Evolutionary conservation across 495 filamentous ascomycete genomes (phyloP).

Genomic region (Penicillium robsamsonii): DNA sequence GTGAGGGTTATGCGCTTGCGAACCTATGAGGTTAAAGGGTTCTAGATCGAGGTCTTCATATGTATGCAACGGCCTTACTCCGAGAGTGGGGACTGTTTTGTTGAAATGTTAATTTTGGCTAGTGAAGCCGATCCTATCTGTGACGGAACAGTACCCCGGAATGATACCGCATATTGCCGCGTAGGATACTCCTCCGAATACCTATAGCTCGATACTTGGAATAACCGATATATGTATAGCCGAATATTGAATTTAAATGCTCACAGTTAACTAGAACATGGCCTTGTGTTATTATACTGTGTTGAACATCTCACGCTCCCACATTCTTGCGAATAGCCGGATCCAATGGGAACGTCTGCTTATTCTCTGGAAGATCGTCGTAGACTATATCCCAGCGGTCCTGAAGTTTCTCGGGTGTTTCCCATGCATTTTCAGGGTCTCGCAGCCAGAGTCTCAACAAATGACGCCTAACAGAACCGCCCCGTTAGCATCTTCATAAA

Average conservation of each 20-base stretch:
- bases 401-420: conserved; percentile 46
- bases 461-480: conserved; percentile 46
- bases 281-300: neutral
- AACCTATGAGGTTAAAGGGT: neutral
- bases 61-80: too few species aligned
- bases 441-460: conserved; percentile 58
- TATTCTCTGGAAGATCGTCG: conserved; percentile 47
- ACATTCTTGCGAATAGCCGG: conserved; percentile 45
- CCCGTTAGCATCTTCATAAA: conserved; percentile 2
- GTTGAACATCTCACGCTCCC: conserved; percentile 13
- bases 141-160: conserved; percentile 5
- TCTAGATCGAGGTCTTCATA: neutral
- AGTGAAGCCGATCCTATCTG: neutral
- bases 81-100: neutral
- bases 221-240: neutral
- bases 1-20: neutral
- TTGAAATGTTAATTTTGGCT: neutral
- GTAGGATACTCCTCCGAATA: neutral
- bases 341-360: conserved; percentile 54
- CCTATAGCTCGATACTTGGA: neutral
- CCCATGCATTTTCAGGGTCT: conserved; percentile 55
- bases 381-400: conserved; percentile 55
- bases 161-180: conserved; percentile 1
- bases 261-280: neutral
- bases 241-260: neutral